A percentile compares a stretch with the other conserved stretches of the same genome.
phyloP scores from a whole-genome alignment of 108 stramenopile genomes.

The Skeletonema potamos region DNA sequence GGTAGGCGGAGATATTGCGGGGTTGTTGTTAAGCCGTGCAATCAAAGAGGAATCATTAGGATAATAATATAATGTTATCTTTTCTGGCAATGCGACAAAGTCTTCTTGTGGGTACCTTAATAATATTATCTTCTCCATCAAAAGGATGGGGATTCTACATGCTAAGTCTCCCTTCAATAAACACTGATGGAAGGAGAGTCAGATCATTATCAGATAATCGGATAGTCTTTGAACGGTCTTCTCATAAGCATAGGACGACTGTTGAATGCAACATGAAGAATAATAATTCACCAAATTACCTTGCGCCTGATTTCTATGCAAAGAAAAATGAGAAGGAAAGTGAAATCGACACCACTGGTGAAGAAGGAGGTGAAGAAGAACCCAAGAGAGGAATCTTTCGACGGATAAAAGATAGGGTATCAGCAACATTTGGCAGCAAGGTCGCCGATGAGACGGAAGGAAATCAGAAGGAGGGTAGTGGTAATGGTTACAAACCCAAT shows the following conservation, averaged over 20 bases:
- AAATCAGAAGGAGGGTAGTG: slow-evolving; percentile 2
- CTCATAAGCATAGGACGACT: background rate
- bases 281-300: background rate
- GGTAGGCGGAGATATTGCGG: no score
- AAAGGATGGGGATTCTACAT: background rate
- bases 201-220: background rate
- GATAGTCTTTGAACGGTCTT: background rate
- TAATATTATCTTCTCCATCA: background rate
- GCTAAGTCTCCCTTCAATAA: background rate
- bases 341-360: background rate
- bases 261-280: background rate
- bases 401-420: slow-evolving; percentile 40
- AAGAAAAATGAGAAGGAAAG: background rate
- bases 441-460: background rate
- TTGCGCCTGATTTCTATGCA: background rate
- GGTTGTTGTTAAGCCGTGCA: background rate
- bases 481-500: slow-evolving; percentile 27
- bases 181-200: background rate
- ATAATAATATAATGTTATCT: background rate
- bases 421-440: slow-evolving; percentile 22
- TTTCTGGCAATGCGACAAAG: background rate
- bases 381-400: slow-evolving; percentile 21
- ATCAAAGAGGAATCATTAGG: no score
- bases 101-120: background rate
- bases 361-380: slow-evolving; percentile 1